Percentiles rank a stretch among this genome's conserved stretches.
phyloP scores from a whole-genome alignment of 345 rosid genomes.

The Salix udensis region DNA sequence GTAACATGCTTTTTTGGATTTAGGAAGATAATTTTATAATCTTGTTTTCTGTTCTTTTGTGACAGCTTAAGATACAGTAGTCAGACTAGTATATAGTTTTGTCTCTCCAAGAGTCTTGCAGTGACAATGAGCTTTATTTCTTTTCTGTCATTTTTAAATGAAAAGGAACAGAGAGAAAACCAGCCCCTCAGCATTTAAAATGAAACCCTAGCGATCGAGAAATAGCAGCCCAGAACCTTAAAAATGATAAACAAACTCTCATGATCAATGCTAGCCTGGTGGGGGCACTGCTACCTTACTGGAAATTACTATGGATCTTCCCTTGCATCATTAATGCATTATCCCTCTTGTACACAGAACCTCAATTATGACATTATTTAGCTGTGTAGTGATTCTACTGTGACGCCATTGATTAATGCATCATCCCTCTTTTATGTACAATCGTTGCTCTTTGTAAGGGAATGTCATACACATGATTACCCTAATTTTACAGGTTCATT shows the following conservation, averaged over 20 bases:
- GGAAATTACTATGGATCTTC: not conserved
- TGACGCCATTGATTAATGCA: not conserved
- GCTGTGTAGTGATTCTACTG: not conserved
- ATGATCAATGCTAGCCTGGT: not conserved
- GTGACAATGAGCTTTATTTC: slow-evolving; percentile 48
- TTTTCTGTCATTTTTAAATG: slow-evolving; percentile 21
- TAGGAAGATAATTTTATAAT: slow-evolving; percentile 25
- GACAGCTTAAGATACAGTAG: slow-evolving; percentile 48
- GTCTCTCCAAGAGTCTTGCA: slow-evolving; percentile 36
- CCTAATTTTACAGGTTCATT: not conserved
- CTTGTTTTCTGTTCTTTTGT: slow-evolving; percentile 32
- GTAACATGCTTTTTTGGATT: slow-evolving; percentile 15
- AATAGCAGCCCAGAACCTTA: not conserved
- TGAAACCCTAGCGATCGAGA: not conserved
- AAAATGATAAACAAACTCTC: not conserved
- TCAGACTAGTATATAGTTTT: slow-evolving; percentile 29
- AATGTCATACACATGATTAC: not conserved
- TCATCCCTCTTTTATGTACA: not conserved
- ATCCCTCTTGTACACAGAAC: not conserved
- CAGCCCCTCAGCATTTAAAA: not conserved
- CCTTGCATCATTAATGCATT: not conserved
- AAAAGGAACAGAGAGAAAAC: slow-evolving; percentile 4
- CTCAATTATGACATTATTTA: not conserved
- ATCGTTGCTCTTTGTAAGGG: not conserved
- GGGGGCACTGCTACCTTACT: not conserved